Evolutionary conservation across 306 rosid genomes (phyloP), one percentile per base, ranked within the genome.

Genomic region (Trifolium dubium): DNA sequence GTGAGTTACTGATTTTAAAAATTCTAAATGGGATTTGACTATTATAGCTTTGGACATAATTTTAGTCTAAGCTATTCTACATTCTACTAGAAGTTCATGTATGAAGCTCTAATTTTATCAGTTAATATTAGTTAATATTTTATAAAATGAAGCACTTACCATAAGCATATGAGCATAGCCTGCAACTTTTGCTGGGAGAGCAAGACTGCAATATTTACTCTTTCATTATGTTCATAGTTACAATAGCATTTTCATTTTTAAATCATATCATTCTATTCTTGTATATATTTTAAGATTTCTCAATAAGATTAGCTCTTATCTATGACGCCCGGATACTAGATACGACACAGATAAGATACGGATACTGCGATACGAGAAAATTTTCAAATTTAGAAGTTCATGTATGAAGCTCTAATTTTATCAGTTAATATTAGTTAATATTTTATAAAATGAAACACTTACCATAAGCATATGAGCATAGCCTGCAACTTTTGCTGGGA

Each of bases 1-100:
- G 35, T 70, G 71, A 18, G 69, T 15, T 68, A 63, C 15, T 72
- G 54, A 71, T 77, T 72, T 59, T 10, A 39, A 50, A 59, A 65
- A 41, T 18, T 77, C 49, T 37, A 69, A 43, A 61, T 58, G 65
- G 17, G 51, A 66, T 77, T 65, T 50, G 32, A 51, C 28, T 77
- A 23, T 69, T 18, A 64, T 37, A 5, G 66, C 17, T 59, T 61
- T 72, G 14, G 61, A 40, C 30, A 1, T 15, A 0, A 55, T 32
- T 70, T 64, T 47, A 35, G 9, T 37, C 53, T 77, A 31, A 43
- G 64, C 28, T 18, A 46, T 65, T 56, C 13, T 65, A 46, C 61
- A 17, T 65, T 56, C 13, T 65, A 46, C 61, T 13, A 60, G 44
- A 67, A 60, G 63, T 61, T 72, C 43, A 31, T 37, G 67, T 46